phyloP scores from a whole-genome alignment of 169 alveolate genomes.

The Babesia divergens region DNA sequence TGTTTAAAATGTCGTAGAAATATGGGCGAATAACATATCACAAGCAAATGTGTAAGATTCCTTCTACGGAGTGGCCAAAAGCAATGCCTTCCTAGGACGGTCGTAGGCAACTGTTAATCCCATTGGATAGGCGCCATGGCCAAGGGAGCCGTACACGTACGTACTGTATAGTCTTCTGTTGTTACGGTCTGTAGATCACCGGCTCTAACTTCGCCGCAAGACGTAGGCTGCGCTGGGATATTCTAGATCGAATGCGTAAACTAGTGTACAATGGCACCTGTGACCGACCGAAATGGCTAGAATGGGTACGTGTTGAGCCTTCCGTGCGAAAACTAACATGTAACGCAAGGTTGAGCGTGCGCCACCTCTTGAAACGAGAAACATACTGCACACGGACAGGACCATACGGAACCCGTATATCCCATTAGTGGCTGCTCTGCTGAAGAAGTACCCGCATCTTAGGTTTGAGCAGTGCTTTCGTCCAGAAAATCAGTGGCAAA shows the following conservation, averaged over 20 bases:
- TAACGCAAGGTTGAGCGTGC: conserved; percentile 64
- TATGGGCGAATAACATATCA: too few species aligned
- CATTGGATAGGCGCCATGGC: conserved; percentile 40
- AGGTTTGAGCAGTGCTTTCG: conserved; percentile 79
- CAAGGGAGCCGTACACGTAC: conserved; percentile 67
- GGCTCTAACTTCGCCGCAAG: conserved; percentile 68
- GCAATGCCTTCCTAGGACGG: too few species aligned
- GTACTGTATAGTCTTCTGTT: background rate
- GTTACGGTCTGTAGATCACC: conserved; percentile 28
- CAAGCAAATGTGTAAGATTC: too few species aligned
- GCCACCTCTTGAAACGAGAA: conserved; percentile 78
- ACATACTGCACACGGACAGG: conserved; percentile 64
- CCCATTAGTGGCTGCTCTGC: conserved; percentile 65
- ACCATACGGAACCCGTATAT: conserved; percentile 67
- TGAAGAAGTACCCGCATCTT: conserved; percentile 80
- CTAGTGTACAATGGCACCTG: conserved; percentile 72
- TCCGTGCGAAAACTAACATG: background rate
- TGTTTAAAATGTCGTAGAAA: too few species aligned
- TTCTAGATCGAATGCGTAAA: conserved; percentile 77
- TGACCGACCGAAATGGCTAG: conserved; percentile 76
- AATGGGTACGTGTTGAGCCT: conserved; percentile 60
- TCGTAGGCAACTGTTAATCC: too few species aligned
- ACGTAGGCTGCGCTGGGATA: conserved; percentile 72
- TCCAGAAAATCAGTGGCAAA: conserved; percentile 79
- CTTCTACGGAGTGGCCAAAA: too few species aligned